A percentile compares a stretch with the other conserved stretches of the same genome.
phyloP scores from a whole-genome alignment of 2,329 filamentous ascomycete species.

The Colletotrichum camelliae region DNA sequence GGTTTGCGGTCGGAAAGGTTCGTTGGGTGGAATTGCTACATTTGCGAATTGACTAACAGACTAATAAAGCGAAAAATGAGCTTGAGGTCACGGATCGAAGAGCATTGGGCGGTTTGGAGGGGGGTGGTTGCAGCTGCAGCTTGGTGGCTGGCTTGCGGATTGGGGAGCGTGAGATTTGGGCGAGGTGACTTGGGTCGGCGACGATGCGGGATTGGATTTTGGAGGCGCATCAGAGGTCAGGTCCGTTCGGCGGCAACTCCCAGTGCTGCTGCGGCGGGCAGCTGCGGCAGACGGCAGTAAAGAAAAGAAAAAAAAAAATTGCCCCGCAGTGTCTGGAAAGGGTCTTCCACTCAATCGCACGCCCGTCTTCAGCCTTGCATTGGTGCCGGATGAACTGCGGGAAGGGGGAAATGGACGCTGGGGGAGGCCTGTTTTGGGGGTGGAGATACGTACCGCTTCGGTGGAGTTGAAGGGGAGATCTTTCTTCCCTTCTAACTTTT shows the following conservation, averaged over 20 bases:
- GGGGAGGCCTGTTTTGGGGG: not conserved
- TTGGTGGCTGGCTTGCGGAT: not conserved
- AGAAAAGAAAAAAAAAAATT: not conserved
- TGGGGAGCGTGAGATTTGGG: not conserved
- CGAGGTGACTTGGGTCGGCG: slow-evolving; percentile 22
- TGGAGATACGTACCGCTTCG: not conserved
- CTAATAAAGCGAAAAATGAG: not conserved
- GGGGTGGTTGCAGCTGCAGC: not conserved
- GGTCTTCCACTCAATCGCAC: not conserved
- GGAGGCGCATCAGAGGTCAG: slow-evolving; percentile 3
- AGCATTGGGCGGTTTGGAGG: not conserved
- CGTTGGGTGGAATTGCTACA: not conserved
- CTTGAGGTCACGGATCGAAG: not conserved
- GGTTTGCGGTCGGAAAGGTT: not conserved
- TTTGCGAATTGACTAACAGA: not conserved
- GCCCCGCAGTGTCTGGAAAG: not conserved
- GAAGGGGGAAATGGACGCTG: not conserved
- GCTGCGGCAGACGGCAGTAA: not conserved
- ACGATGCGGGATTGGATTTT: slow-evolving; percentile 17
- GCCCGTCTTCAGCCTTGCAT: slow-evolving; percentile 3
- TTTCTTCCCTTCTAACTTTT: too few species aligned
- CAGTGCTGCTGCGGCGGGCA: not conserved
- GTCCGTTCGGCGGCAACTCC: not conserved
- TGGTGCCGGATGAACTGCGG: slow-evolving; percentile 7
- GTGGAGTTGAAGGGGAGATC: not conserved